Percentiles rank a stretch among this genome's conserved stretches.
phyloP scores from a whole-genome alignment of 257 asterid genomes.

The Solanum verrucosum region DNA sequence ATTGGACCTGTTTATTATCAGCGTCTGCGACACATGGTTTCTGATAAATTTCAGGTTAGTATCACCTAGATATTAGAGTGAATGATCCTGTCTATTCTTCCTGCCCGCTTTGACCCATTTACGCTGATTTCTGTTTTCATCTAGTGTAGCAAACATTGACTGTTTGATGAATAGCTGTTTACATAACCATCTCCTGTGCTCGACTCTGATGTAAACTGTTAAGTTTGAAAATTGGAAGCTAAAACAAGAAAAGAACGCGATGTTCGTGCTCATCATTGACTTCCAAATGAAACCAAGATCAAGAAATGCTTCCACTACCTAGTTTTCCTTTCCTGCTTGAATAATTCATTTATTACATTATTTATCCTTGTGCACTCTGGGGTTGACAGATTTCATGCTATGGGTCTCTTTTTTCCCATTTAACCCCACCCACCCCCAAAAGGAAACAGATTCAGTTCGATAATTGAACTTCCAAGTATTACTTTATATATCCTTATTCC shows the following conservation, averaged over 20 bases:
- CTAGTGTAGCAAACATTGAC: not conserved
- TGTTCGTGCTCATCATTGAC: not conserved
- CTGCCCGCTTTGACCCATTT: not conserved
- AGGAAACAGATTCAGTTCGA: not conserved
- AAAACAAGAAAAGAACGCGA: not conserved
- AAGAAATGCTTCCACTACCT: not conserved
- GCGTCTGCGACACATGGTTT: slow-evolving; percentile 97
- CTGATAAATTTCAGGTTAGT: slow-evolving; percentile 87
- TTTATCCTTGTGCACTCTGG: not conserved
- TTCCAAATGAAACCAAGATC: not conserved
- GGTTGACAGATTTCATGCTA: not conserved
- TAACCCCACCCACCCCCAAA: not conserved
- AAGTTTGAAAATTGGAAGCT: not conserved
- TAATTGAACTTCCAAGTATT: not conserved
- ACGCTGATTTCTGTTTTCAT: not conserved
- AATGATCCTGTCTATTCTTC: not conserved
- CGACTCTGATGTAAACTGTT: not conserved
- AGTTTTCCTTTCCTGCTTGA: not conserved
- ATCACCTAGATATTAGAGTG: not conserved
- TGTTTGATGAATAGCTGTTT: not conserved
- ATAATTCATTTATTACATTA: not conserved
- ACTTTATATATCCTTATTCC: not conserved
- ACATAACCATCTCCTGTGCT: not conserved
- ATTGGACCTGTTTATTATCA: slow-evolving; percentile 98
- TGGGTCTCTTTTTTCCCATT: not conserved